phyloP scores from a whole-genome alignment of 148 eudicot genomes.

The Persicaria tinctoria region DNA sequence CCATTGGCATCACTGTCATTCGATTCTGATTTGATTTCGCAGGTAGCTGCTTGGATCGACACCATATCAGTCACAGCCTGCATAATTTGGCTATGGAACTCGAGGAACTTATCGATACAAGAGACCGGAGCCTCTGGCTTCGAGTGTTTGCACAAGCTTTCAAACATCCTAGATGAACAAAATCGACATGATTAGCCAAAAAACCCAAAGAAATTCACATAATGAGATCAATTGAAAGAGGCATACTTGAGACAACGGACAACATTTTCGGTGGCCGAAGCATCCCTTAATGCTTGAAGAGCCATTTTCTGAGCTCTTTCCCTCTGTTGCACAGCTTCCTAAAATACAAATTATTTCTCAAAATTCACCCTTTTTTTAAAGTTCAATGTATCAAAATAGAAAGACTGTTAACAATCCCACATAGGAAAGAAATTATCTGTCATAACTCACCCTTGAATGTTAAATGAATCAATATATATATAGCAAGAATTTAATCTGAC shows the following conservation, averaged over 20 bases:
- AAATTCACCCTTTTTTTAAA: background rate
- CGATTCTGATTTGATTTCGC: slow-evolving; percentile 28
- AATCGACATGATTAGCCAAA: background rate
- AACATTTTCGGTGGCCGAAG: slow-evolving; percentile 76
- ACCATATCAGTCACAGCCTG: slow-evolving; percentile 75
- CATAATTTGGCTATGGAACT: slow-evolving; percentile 59
- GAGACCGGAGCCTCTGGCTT: slow-evolving; percentile 60
- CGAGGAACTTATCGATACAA: slow-evolving; percentile 73
- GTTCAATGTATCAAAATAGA: too few relatives aligned
- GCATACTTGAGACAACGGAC: slow-evolving; percentile 43
- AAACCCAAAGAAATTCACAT: background rate
- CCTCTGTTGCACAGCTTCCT: slow-evolving; percentile 70
- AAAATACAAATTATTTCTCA: background rate
- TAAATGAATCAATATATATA: too few relatives aligned
- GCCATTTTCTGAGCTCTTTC: slow-evolving; percentile 92
- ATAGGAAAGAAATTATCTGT: too few relatives aligned
- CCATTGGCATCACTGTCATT: slow-evolving; percentile 7
- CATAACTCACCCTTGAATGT: too few relatives aligned
- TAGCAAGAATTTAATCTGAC: background rate
- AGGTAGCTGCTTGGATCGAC: slow-evolving; percentile 65
- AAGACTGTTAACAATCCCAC: too few relatives aligned
- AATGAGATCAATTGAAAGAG: background rate
- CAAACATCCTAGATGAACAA: slow-evolving; percentile 43
- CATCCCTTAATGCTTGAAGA: slow-evolving; percentile 79
- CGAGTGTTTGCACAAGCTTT: slow-evolving; percentile 62